Evolutionary conservation across 352 stramenopile species (phyloP).

Genomic region (Pythium plurisporium): DNA sequence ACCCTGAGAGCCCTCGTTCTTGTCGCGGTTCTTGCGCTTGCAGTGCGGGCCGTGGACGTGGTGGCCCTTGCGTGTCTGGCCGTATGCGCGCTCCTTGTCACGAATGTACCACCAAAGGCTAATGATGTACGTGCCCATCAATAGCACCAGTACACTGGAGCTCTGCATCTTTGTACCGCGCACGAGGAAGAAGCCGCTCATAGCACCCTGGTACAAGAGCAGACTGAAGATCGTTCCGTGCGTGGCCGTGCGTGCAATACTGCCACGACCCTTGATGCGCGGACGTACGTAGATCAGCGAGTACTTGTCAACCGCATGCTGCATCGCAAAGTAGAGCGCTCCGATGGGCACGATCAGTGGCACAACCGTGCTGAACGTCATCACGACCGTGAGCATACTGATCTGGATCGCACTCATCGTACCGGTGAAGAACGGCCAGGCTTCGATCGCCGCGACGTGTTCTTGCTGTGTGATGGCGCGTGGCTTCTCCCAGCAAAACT

Average conservation of each 20-base stretch:
- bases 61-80: conserved; percentile 32
- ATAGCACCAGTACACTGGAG: conserved; percentile 59
- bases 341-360: conserved; percentile 78
- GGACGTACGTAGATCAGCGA: conserved; percentile 71
- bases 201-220: conserved; percentile 75
- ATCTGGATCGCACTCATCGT: conserved; percentile 84
- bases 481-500: conserved; percentile 77
- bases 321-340: conserved; percentile 81
- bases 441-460: conserved; percentile 63
- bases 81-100: conserved; percentile 77
- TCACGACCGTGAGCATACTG: conserved; percentile 74
- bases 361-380: conserved; percentile 84
- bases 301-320: conserved; percentile 85
- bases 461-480: conserved; percentile 71
- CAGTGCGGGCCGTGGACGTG: conserved; percentile 33
- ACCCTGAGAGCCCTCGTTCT: neutral
- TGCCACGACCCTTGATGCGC: conserved; percentile 78
- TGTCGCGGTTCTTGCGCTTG: conserved; percentile 25
- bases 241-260: conserved; percentile 73
- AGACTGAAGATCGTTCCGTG: conserved; percentile 79
- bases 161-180: conserved; percentile 72
- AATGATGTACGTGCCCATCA: conserved; percentile 83
- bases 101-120: conserved; percentile 77
- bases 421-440: conserved; percentile 79
- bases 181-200: conserved; percentile 83